Conservation (phyloP, 2,329 filamentous ascomycete genomes). For the Diaporthe sp. region DNA sequence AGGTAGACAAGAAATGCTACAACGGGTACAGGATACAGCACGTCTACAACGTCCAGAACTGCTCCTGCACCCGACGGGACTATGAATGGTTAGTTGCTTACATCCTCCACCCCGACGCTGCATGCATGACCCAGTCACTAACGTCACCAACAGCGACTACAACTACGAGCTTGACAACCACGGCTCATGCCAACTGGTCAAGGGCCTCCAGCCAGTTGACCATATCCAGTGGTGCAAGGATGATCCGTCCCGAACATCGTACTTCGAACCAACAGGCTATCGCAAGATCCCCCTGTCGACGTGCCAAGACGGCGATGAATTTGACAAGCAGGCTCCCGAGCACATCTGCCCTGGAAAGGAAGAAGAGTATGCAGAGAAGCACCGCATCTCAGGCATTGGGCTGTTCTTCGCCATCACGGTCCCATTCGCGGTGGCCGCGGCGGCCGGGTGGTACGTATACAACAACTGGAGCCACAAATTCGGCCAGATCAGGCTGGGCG, state of each 20-base stretch:
- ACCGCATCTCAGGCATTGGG: constrained; percentile 76
- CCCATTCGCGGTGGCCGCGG: constrained; percentile 78
- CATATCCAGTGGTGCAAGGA: constrained; percentile 64
- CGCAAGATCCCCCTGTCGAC: constrained; percentile 91
- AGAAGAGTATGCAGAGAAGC: constrained; percentile 81
- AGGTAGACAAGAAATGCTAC: constrained; percentile 81
- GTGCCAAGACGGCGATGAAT: constrained; percentile 80
- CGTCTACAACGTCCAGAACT: constrained; percentile 81
- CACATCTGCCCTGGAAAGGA: constrained; percentile 83
- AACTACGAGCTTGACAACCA: constrained; percentile 88
- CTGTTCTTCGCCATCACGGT: constrained; percentile 89
- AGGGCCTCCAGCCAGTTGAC: constrained; percentile 74
- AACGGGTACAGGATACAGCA: constrained; percentile 80
- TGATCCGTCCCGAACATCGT: constrained; percentile 79
- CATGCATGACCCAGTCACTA: constrained; percentile 41
- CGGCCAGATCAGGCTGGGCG: constrained; percentile 90
- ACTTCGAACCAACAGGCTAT: constrained; percentile 88
- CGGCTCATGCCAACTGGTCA: constrained; percentile 81
- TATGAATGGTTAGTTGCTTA: constrained; percentile 85
- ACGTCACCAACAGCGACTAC: constrained; percentile 76
- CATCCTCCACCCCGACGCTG: not conserved
- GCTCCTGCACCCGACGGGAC: constrained; percentile 85
- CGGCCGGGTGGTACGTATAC: constrained; percentile 87
- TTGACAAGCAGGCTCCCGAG: constrained; percentile 74
- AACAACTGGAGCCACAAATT: constrained; percentile 90